A percentile compares a stretch with the other conserved stretches of the same genome.
Conservation (phyloP, 345 rosid genomes). For the Lagerstroemia speciosa region DNA sequence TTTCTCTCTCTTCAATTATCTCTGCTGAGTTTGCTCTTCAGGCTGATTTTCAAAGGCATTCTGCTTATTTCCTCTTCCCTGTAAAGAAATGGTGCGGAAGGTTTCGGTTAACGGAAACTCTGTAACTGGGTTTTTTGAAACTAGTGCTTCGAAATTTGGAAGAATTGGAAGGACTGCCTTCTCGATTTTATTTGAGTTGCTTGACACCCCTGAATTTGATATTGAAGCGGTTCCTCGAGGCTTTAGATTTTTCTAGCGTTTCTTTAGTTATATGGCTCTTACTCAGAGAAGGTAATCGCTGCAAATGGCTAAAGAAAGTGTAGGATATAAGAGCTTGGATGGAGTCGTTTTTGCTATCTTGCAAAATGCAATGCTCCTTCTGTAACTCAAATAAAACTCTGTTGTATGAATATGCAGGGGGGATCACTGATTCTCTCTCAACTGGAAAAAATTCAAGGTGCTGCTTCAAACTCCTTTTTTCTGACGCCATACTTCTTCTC, state of each 20-base stretch:
- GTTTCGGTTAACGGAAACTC: not conserved
- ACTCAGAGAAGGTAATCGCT: not conserved
- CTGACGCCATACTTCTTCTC: not conserved
- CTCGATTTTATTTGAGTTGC: no score
- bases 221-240: not conserved
- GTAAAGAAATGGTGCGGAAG: not conserved
- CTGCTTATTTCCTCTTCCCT: not conserved
- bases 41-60: not conserved
- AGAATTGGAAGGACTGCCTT: no score
- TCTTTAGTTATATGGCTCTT: not conserved
- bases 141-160: not conserved
- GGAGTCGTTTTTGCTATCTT: no score
- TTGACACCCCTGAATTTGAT: not conserved
- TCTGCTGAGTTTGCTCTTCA: not conserved
- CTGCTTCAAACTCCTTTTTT: not conserved
- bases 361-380: not conserved
- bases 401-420: slow-evolving; percentile 29
- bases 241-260: not conserved
- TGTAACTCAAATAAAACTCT: not conserved
- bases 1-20: not conserved
- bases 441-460: slow-evolving; percentile 62
- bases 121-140: no score
- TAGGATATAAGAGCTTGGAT: not conserved
- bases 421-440: slow-evolving; percentile 50
- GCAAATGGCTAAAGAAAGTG: not conserved